A percentile compares a stretch with the other conserved stretches of the same genome.
Evolutionary conservation across 1,284 basidiomycete genomes (phyloP).

Genomic region (Austroboletus rostrupii): DNA sequence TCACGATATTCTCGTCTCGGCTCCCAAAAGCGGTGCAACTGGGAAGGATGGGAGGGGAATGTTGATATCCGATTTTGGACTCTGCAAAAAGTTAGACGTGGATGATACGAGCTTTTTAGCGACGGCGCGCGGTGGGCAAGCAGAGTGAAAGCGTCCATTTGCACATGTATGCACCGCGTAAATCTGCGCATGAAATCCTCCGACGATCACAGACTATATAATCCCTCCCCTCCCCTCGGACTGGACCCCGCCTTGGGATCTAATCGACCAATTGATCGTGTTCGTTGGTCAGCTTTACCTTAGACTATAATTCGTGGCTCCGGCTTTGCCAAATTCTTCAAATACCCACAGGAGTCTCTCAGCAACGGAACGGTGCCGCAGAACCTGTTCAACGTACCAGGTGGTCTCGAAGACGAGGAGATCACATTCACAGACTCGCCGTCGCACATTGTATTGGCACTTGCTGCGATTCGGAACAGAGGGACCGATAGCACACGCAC

Average conservation of each 20-base stretch:
- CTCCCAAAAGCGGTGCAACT: conserved; percentile 54
- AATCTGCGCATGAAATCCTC: not conserved
- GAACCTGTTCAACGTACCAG: not conserved
- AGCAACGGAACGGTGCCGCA: not conserved
- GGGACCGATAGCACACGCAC: not conserved
- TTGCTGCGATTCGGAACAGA: not conserved
- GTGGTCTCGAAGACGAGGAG: not conserved
- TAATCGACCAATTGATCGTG: too few species aligned
- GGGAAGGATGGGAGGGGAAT: conserved; percentile 66
- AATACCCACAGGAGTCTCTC: not conserved
- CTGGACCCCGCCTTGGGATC: not conserved
- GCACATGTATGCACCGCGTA: not conserved
- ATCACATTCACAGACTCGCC: not conserved
- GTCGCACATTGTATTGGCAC: not conserved
- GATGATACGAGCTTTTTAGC: conserved; percentile 92
- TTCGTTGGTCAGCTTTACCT: too few species aligned
- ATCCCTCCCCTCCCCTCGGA: not conserved
- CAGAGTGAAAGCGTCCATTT: not conserved
- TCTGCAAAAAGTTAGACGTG: conserved; percentile 88
- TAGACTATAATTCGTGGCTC: not conserved
- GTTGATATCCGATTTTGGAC: conserved; percentile 93
- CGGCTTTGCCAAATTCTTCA: not conserved
- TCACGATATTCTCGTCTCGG: conserved; percentile 93
- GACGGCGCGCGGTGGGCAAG: conserved; percentile 74
- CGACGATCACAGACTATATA: not conserved